Base-by-base conservation (phyloP, 768 basidiomycete species). In the Chalciporus piperatus region DNA sequence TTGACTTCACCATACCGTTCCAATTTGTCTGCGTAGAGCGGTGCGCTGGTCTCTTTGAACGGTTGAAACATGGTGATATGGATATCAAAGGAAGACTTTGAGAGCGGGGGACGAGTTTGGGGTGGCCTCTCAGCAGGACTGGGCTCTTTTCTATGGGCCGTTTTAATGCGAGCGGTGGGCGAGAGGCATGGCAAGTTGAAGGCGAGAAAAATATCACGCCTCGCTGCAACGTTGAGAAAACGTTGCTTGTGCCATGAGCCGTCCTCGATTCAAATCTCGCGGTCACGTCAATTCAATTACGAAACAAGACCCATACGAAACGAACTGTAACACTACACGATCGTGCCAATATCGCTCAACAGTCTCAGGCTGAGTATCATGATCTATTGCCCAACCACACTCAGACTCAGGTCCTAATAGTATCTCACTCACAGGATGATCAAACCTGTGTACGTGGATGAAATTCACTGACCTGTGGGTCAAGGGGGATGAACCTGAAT, bases 211-310 rank as follows among this genome's bases (percentile, higher is more conserved):
- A 40, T 28, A 51, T 42, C 56, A 53, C 14, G 63, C 48, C 42
- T 12, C 51, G 55, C 20, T 47, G 64, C 64, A 67, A 63, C 65
- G 65, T 68, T 66, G 63, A 52, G 56, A 53, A 40, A 68, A 68
- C 65, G 65, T 66, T 68, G 59, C 47, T 32, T 22, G 39, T 54
- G 57, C 60, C 60, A 57, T 41, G 54, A 50, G 47, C 42, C 28
- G 44, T 48, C 48, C 56, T 59, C 56, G 55, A 64, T 59, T 5
- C 16, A 4, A n/a, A 11, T 14, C 10, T 35, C 3, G 47, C 42
- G 20, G 6, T 30, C n/a, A 28, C 45, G 47, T 51, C 54, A 47
- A 54, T 46, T 28, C 52, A 56, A 53, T 51, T 51, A 48, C 47
- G 45, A 50, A 35, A 44, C 27, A 35, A 39, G 43, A 12, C 20